Evolutionary conservation across 495 filamentous ascomycete genomes (phyloP).

Genomic region (Hyaloscypha hepaticicola): DNA sequence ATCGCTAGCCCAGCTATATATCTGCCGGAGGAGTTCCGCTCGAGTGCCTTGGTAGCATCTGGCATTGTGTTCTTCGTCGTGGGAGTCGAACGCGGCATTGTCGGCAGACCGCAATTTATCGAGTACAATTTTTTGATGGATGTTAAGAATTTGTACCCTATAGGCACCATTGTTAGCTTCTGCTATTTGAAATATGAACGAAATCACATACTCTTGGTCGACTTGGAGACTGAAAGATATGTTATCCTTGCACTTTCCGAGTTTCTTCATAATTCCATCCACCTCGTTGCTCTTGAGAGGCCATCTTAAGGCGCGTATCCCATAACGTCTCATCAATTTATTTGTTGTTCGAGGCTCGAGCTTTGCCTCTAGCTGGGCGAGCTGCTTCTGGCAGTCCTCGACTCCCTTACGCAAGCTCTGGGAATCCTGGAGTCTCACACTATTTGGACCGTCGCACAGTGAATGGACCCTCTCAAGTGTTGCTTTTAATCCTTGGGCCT

Average conservation of each 20-base stretch:
- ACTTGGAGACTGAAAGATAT: constrained; percentile 41
- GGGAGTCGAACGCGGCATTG: constrained; percentile 30
- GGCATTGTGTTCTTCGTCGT: constrained; percentile 33
- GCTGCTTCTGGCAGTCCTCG: constrained; percentile 33
- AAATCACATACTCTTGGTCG: constrained; percentile 42
- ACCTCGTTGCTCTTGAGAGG: constrained; percentile 43
- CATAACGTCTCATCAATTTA: constrained; percentile 34
- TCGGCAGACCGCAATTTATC: neutral
- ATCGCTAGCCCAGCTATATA: constrained; percentile 26
- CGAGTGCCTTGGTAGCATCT: constrained; percentile 34
- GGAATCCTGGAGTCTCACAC: constrained; percentile 28
- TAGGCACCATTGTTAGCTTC: constrained; percentile 20
- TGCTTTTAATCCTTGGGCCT: constrained; percentile 23
- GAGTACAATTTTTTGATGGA: constrained; percentile 20
- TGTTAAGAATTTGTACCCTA: constrained; percentile 13
- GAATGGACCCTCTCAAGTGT: constrained; percentile 5
- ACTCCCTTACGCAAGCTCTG: constrained; percentile 25
- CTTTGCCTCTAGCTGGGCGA: constrained; percentile 36
- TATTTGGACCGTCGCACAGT: constrained; percentile 39
- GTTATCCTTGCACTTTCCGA: constrained; percentile 37
- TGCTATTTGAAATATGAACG: constrained; percentile 10
- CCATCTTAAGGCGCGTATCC: constrained; percentile 43
- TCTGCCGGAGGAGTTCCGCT: constrained; percentile 26
- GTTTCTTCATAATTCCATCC: constrained; percentile 36
- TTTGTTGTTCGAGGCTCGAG: constrained; percentile 34